These are phyloP conservation scores for Thielaviopsis ethacetica DNA, from an alignment of 2,329 filamentous ascomycete genomes.

Conservation along the genomic window DNA sequence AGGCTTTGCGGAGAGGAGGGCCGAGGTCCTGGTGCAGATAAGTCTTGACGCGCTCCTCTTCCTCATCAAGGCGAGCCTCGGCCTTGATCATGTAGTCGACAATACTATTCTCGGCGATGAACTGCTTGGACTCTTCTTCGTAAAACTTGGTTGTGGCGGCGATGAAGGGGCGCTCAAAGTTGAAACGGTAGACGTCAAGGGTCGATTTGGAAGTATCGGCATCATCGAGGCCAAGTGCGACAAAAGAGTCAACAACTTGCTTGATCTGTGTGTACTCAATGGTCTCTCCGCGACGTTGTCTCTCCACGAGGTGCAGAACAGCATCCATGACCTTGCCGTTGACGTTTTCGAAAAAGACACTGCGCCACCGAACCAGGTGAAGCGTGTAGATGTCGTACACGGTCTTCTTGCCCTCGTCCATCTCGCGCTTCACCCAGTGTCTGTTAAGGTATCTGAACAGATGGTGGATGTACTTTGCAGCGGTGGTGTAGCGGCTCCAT, in stretches of 20 bases:
- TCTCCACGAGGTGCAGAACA: constrained; percentile 87
- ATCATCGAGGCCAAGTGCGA: constrained; percentile 87
- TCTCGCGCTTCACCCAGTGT: constrained; percentile 97
- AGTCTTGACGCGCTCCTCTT: constrained; percentile 82
- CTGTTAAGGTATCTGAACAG: constrained; percentile 91
- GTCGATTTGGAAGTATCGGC: constrained; percentile 86
- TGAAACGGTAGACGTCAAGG: constrained; percentile 80
- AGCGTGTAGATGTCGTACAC: constrained; percentile 97
- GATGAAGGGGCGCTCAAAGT: constrained; percentile 89
- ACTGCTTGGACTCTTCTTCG: constrained; percentile 78
- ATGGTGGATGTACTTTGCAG: constrained; percentile 95
- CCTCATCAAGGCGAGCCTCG: constrained; percentile 72
- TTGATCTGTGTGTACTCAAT: constrained; percentile 97
- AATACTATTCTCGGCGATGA: constrained; percentile 90
- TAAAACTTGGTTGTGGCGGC: constrained; percentile 75
- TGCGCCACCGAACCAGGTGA: constrained; percentile 88
- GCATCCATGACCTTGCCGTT: constrained; percentile 85
- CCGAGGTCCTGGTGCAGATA: constrained; percentile 88
- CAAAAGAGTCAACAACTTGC: constrained; percentile 89
- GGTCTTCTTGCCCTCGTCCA: constrained; percentile 96
- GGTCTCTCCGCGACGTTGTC: constrained; percentile 91
- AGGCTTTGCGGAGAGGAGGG: constrained; percentile 65
- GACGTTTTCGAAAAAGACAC: constrained; percentile 73
- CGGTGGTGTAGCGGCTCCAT: constrained; percentile 90
- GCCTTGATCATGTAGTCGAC: constrained; percentile 99